Conservation (phyloP, 805 yeast species). For the Yamadazyma akitaensis region DNA sequence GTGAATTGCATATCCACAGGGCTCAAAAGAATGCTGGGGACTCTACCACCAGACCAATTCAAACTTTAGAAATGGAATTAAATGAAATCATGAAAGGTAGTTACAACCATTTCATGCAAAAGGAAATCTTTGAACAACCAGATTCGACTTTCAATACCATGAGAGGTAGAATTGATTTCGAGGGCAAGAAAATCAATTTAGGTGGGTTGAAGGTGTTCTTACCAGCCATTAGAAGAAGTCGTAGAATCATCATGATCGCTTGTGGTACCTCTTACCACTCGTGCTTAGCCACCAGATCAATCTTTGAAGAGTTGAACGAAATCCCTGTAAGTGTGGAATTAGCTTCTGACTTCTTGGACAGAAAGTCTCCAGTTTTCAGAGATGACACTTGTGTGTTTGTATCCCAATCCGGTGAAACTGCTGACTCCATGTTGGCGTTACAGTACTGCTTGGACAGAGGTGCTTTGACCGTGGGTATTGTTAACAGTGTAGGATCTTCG, state of each 20-base stretch:
- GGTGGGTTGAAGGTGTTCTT: conserved; percentile 89
- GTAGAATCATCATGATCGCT: conserved; percentile 96
- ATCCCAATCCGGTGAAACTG: conserved; percentile 98
- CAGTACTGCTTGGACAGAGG: conserved; percentile 96
- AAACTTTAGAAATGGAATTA: conserved; percentile 93
- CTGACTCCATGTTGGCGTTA: conserved; percentile 92
- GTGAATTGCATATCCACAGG: conserved; percentile 97
- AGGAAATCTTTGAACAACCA: conserved; percentile 98
- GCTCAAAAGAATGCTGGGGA: conserved; percentile 78
- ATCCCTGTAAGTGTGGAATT: conserved; percentile 90
- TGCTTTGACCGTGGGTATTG: conserved; percentile 95
- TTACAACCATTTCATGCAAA: conserved; percentile 95
- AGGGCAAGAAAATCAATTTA: conserved; percentile 65
- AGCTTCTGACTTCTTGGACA: conserved; percentile 92
- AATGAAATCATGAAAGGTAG: conserved; percentile 98
- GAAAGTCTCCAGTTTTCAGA: conserved; percentile 95
- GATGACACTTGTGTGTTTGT: conserved; percentile 97
- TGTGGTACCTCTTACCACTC: conserved; percentile 99
- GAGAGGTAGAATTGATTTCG: conserved; percentile 98
- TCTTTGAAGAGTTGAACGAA: conserved; percentile 94
- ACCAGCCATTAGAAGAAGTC: conserved; percentile 86
- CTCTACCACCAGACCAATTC: conserved; percentile 93
- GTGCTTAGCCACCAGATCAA: conserved; percentile 93
- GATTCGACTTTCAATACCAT: conserved; percentile 97
- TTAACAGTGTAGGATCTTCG: conserved; percentile 94